A percentile compares a stretch with the other conserved stretches of the same genome.
Conservation (phyloP, 2,329 filamentous ascomycete genomes). For the Rutstroemia sp. region DNA sequence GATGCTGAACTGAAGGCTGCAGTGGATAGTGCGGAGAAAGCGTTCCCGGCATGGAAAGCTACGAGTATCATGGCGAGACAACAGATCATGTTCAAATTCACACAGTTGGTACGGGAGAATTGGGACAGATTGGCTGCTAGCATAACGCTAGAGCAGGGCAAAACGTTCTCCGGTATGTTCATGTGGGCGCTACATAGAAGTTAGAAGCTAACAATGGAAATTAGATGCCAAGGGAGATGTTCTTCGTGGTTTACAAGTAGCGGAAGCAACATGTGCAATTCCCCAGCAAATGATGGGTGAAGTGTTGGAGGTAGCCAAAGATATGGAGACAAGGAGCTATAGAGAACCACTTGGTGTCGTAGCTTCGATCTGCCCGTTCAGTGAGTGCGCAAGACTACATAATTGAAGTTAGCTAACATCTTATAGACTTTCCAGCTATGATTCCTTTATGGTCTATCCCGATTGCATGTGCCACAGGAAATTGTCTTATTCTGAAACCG, state of each 20-base stretch:
- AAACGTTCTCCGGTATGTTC: conserved; percentile 58
- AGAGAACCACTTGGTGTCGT: conserved; percentile 74
- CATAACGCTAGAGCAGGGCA: conserved; percentile 83
- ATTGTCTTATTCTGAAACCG: conserved; percentile 78
- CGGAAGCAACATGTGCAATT: conserved; percentile 73
- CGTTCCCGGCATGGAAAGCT: conserved; percentile 65
- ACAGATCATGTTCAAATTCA: conserved; percentile 84
- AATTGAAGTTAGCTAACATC: background rate
- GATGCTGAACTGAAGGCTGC: conserved; percentile 68
- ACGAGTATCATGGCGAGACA: conserved; percentile 69
- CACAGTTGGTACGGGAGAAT: conserved; percentile 71
- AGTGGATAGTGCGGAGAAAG: conserved; percentile 67
- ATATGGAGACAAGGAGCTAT: conserved; percentile 83
- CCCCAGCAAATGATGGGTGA: conserved; percentile 78
- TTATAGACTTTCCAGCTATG: conserved; percentile 78
- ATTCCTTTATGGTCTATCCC: conserved; percentile 89
- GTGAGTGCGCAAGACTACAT: conserved; percentile 38
- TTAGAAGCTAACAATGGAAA: background rate
- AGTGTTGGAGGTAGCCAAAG: conserved; percentile 77
- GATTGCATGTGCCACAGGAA: conserved; percentile 75
- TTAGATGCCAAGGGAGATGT: conserved; percentile 75
- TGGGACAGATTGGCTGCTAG: conserved; percentile 79
- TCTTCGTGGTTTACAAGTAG: conserved; percentile 74
- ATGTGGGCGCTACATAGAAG: background rate
- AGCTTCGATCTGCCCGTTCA: conserved; percentile 82